Evolutionary conservation across 2,329 filamentous ascomycete species (phyloP).

Genomic region (Aspergillus japonicus): DNA sequence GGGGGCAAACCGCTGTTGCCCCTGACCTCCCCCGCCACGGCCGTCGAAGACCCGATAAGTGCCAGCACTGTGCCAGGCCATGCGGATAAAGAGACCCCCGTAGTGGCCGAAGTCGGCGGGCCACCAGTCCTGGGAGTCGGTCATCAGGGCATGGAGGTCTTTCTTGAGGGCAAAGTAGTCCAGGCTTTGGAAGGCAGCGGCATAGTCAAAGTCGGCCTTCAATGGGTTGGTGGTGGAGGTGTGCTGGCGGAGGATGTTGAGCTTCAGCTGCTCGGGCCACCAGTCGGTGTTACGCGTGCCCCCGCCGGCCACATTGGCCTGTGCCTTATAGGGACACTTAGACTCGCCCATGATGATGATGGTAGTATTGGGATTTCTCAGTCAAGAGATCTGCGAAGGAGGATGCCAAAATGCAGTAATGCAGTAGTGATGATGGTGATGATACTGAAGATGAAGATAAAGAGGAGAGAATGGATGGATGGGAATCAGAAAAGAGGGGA

Average conservation of each 20-base stretch:
- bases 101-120: slow-evolving; percentile 81
- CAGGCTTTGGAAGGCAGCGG: slow-evolving; percentile 67
- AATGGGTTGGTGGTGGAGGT: slow-evolving; percentile 63
- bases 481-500: neutral
- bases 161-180: slow-evolving; percentile 72
- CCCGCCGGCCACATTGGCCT: slow-evolving; percentile 51
- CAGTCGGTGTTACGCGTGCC: slow-evolving; percentile 70
- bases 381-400: no score
- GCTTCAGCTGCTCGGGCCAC: slow-evolving; percentile 68
- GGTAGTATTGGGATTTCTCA: no score
- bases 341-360: neutral
- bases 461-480: no score
- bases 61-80: slow-evolving; percentile 79
- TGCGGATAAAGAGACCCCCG: slow-evolving; percentile 74
- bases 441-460: no score
- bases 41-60: slow-evolving; percentile 75
- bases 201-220: slow-evolving; percentile 68
- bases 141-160: slow-evolving; percentile 70
- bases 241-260: slow-evolving; percentile 74
- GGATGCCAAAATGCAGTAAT: no score
- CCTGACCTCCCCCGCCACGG: slow-evolving; percentile 70
- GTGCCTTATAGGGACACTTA: slow-evolving; percentile 3
- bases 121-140: slow-evolving; percentile 78
- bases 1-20: slow-evolving; percentile 76
- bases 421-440: no score